These are phyloP conservation scores for Carex parvula DNA, from an alignment of 176 grass and related monocot species.

Conservation along the genomic window DNA sequence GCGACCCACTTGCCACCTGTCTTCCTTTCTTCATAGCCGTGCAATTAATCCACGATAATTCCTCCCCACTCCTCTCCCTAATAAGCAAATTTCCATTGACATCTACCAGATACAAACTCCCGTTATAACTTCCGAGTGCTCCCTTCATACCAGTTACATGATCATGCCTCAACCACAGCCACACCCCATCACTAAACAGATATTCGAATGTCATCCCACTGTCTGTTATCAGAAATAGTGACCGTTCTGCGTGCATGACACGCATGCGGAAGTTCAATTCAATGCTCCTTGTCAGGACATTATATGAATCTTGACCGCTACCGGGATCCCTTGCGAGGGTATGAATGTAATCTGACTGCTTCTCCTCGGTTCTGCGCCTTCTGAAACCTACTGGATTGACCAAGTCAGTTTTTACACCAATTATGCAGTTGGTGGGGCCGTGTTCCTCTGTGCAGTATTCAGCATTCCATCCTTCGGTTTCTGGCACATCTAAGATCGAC, in stretches of 20 bases:
- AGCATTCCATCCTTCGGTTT: conserved; percentile 98
- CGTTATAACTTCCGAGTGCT: conserved; percentile 84
- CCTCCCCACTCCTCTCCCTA: conserved; percentile 75
- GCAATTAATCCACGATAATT: conserved; percentile 89
- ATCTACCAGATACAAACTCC: conserved; percentile 81
- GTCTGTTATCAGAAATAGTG: conserved; percentile 79
- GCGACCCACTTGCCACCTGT: conserved; percentile 66
- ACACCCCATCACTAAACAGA: conserved; percentile 63
- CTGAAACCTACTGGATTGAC: conserved; percentile 33
- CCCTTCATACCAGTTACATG: conserved; percentile 54
- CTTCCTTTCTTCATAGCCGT: conserved; percentile 77
- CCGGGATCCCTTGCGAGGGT: conserved; percentile 19
- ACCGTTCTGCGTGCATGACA: conserved; percentile 73
- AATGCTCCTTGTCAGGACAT: conserved; percentile 74
- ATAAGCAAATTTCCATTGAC: conserved; percentile 72
- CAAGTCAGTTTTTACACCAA: conserved; percentile 58
- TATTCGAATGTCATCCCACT: conserved; percentile 74
- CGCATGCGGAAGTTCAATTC: conserved; percentile 65
- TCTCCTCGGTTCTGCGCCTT: conserved; percentile 49
- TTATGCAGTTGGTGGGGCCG: conserved; percentile 73
- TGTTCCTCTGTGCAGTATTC: conserved; percentile 96
- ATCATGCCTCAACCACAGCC: conserved; percentile 95
- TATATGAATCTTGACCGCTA: conserved; percentile 48
- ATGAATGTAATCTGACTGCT: conserved; percentile 47
- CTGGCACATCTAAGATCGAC: conserved; percentile 80